Evolutionary conservation across 768 basidiomycete genomes (phyloP).

Genomic region (Lyophyllum shimeji): DNA sequence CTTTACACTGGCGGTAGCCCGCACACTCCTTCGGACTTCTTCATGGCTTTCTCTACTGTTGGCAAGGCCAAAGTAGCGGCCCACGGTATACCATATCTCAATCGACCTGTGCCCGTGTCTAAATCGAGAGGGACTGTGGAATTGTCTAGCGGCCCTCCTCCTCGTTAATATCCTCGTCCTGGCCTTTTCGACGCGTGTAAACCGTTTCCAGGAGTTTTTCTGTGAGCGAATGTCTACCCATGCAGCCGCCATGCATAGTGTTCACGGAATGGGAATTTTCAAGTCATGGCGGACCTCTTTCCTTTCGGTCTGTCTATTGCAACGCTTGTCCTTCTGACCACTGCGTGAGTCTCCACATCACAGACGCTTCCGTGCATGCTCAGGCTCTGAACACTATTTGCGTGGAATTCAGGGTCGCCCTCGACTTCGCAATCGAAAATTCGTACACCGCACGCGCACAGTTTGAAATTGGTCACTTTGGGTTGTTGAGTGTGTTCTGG

Average conservation of each 20-base stretch:
- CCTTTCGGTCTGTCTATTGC: conserved; percentile 59
- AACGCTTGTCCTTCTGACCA: conserved; percentile 42
- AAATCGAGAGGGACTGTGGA: not conserved
- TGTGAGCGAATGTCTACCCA: conserved; percentile 37
- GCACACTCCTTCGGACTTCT: conserved; percentile 4
- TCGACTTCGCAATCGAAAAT: conserved; percentile 41
- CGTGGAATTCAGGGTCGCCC: conserved; percentile 33
- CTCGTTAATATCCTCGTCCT: conserved; percentile 50
- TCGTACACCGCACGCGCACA: conserved; percentile 46
- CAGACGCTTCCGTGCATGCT: too few species aligned
- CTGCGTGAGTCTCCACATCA: conserved; percentile 37
- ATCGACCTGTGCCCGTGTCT: not conserved
- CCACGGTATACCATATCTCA: conserved; percentile 10
- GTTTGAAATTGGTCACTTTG: conserved; percentile 46
- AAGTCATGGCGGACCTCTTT: conserved; percentile 59
- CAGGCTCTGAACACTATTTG: not conserved
- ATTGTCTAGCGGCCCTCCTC: conserved; percentile 38
- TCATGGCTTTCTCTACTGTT: conserved; percentile 15
- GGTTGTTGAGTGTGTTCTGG: conserved; percentile 51
- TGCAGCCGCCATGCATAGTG: not conserved
- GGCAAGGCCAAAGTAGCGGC: conserved; percentile 14
- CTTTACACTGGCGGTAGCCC: not conserved
- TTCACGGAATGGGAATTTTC: not conserved
- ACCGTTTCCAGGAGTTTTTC: conserved; percentile 59
- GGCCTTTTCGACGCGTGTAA: conserved; percentile 52